Evolutionary conservation across 306 rosid genomes (phyloP), one percentile per base, ranked within the genome.

Genomic region (Dalbergia cultrata): DNA sequence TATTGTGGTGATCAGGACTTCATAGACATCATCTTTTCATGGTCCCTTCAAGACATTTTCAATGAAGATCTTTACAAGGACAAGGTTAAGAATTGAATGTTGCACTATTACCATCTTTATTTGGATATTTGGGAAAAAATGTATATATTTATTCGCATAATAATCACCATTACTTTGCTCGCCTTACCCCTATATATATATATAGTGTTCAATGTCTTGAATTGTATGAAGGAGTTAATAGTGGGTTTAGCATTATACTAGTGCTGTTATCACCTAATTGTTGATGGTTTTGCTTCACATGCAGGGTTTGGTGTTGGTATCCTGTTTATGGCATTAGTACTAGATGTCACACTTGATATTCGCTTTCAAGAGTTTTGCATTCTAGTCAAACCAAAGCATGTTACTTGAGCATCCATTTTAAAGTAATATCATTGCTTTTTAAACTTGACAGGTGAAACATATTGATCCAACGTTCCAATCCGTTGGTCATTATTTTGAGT

Each of bases 41-140:
- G 94, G 97, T 84, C 97, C 10, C 70, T 92, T 5, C 76, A 87
- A 39, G 87, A 90, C 75, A 87, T 92, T 74, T 64, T 59, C 80
- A 75, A 87, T 19, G 33, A 87, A 41, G 74, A 86, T 47, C 87
- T 88, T 16, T 88, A 80, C 80, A 70, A 43, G 39, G 21, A 76
- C 66, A 33, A 84, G 94, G 94, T 90, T 71, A 65, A 62, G 39
- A 44, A 5, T 69, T 74, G 6, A 41, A 5, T 22, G 0, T 47
- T n/a, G 1, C 39, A 19, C 21, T 34, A 2, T n/a, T 57, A 13
- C 9, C 47, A 13, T 54, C 12, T 49, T 35, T 1, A 1, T 34
- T 22, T 80, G 1, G 8, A 3, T 9, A 14, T 16, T 31, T 21
- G 19, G 12, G 43, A 44, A 45, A 50, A 13, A 7, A 12, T n/a